Base-by-base conservation (phyloP, 495 filamentous ascomycete genomes). In the Platismatia glauca region DNA sequence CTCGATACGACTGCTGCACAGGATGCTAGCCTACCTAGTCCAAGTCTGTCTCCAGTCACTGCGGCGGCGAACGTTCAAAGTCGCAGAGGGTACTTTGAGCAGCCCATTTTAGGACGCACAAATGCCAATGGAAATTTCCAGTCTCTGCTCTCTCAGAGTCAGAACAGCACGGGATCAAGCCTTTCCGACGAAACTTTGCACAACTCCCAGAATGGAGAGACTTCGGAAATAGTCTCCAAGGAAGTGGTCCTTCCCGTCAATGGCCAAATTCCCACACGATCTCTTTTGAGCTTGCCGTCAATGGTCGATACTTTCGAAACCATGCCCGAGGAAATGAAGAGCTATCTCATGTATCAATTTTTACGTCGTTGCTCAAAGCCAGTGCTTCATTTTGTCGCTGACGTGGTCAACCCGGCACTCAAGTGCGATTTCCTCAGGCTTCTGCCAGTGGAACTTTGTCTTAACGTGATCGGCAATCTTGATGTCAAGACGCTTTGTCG, bases 301-400 rank as follows among this genome's bases (percentile, higher is more conserved):
- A 90, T 97, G 81, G 71, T 99, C 20, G 89, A 96, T 64, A 86
- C 84, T 37, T 97, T 99, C 68, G 95, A 97, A 71, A 79, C 86
- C 11, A 87, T 97, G 77, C 91, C 95, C 0, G 82, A 87, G 35
- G 86, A 91, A 64, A 80, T 97, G 80, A 90, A 97, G 71, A 87
- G 84, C 0, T 95, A 95, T 70, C 83, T 99, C 69, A 96, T 97
- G 88, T 97, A 93, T 70, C 91, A 97, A 68, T 83, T 99, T 41
- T 79, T 99, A 31, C 86, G 88, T 37, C 84, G 95, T 46, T 96
- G 94, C 72, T 82, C 89, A 8, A 89, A 96, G 66, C 89, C 90
- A 27, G 96, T 92, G 0, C 79, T 99, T 3, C 91, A 91, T 72
- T 86, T 96, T 56, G 88, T 99, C 66, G 90, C 95, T 29, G 86